Evolutionary conservation across 345 rosid species (phyloP), one percentile per base, ranked within the genome.

Genomic region (Corchorus capsularis): DNA sequence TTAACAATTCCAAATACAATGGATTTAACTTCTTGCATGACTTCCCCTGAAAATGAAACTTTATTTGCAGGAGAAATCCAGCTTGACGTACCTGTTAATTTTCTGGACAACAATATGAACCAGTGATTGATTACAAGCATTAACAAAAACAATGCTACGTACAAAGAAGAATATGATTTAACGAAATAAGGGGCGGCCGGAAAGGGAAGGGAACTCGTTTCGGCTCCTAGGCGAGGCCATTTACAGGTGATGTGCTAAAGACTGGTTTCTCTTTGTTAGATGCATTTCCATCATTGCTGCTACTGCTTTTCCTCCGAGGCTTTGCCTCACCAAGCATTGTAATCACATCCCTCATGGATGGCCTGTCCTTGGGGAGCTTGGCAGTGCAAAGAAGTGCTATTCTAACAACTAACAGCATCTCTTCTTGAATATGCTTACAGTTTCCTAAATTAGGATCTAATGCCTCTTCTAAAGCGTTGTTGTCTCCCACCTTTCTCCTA

Each of bases 301-400:
- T 79, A 34, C 79, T 86, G 81, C 91, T 93, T 88, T 95, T 95
- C 75, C 98, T 81, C 73, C 98, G 79, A 37, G 99, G 99, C 74
- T 90, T 95, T 32, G 98, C 99, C 81, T 95, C 98, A 12, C 91
- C 89, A 4, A 93, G 96, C 99, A 95, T 95, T 6, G 97, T 88
- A 73, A 92, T 82, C 47, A 88, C 99, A 69, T 92, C 94, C 78
- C 92, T 89, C 96, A 92, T 95, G 0, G 98, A 90, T 4, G 99
- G 99, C 77, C 98, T 89, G 68, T 93, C 98, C 81, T 82, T 92
- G 34, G 99, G 97, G 63, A 87, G 96, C 85, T 90, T 93, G 1
- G 98, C 89, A 0, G 97, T 92, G 80, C 97, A 95, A 14, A 92
- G 84, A 83, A 95, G 90, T 54, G 98, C 98, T 47, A 92, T 90